phyloP scores from a whole-genome alignment of 2,329 filamentous ascomycete genomes.

The Pseudopithomyces maydicus region DNA sequence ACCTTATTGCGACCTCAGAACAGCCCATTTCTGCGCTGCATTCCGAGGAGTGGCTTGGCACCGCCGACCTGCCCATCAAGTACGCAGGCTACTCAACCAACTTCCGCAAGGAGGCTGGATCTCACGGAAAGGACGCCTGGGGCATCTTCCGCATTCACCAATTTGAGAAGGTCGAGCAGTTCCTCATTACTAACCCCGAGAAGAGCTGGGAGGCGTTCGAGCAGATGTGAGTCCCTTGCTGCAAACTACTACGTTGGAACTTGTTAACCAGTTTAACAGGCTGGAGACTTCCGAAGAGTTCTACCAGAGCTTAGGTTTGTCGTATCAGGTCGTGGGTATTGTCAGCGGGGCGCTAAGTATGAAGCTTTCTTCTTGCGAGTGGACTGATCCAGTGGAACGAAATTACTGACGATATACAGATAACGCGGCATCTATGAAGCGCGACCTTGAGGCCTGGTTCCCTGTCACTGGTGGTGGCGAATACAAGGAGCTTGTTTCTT shows the following conservation, averaged over 20 bases:
- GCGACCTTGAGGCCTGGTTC: constrained; percentile 88
- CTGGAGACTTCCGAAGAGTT: constrained; percentile 90
- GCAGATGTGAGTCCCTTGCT: constrained; percentile 64
- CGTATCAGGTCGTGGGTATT: constrained; percentile 91
- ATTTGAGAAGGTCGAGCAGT: constrained; percentile 71
- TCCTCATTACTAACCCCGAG: constrained; percentile 72
- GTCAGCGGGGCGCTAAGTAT: constrained; percentile 87
- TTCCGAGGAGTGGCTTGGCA: constrained; percentile 88
- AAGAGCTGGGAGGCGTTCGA: constrained; percentile 89
- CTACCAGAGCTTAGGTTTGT: constrained; percentile 85
- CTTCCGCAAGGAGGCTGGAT: constrained; percentile 93
- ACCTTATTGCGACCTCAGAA: constrained; percentile 78
- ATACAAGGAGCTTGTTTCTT: constrained; percentile 97
- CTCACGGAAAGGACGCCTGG: constrained; percentile 93
- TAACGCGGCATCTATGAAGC: constrained; percentile 73
- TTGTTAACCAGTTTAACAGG: no score
- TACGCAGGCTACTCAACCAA: constrained; percentile 89
- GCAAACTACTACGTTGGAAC: no score
- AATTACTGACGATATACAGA: constrained; percentile 23
- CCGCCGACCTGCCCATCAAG: constrained; percentile 86
- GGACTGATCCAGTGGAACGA: background rate
- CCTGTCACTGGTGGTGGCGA: constrained; percentile 67
- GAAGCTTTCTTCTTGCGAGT: background rate
- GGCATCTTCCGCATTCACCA: constrained; percentile 98
- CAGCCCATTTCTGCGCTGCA: constrained; percentile 94